A percentile compares a stretch with the other conserved stretches of the same genome.
Evolutionary conservation across 1,139 yeast genomes (phyloP).

Genomic region (Debaryomycetaceae sp.): DNA sequence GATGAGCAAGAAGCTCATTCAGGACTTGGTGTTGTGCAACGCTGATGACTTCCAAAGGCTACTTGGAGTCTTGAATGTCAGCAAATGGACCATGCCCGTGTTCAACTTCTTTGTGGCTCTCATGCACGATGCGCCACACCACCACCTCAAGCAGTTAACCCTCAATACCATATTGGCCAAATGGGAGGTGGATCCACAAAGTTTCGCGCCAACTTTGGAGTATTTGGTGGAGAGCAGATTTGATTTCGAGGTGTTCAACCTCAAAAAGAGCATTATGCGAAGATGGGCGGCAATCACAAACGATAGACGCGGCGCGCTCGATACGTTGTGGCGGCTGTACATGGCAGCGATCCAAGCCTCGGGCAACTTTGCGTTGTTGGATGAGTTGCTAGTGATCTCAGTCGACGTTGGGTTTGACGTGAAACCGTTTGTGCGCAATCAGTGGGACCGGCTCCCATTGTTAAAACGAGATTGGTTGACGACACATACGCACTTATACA

Average conservation of each 20-base stretch:
- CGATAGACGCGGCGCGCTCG: conserved; percentile 14
- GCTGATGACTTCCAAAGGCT: conserved; percentile 23
- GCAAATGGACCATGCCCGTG: conserved; percentile 26
- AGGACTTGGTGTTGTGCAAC: conserved; percentile 26
- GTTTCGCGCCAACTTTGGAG: no score
- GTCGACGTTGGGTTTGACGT: conserved; percentile 14
- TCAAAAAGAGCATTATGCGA: conserved; percentile 16
- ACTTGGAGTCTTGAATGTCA: conserved; percentile 18
- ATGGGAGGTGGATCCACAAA: conserved; percentile 16
- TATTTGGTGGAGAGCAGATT: conserved; percentile 20
- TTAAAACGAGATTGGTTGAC: conserved; percentile 10
- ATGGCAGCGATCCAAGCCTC: conserved; percentile 12
- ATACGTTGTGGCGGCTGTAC: conserved; percentile 17
- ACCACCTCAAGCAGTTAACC: conserved; percentile 21
- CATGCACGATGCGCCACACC: conserved; percentile 33
- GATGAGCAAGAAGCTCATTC: conserved; percentile 31
- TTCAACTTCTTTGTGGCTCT: conserved; percentile 29
- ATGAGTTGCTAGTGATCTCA: conserved; percentile 16
- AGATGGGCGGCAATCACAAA: conserved; percentile 13
- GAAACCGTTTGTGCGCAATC: conserved; percentile 11
- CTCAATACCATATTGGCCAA: conserved; percentile 15
- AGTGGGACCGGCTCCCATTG: conserved; percentile 13
- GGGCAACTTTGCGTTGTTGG: conserved; percentile 14
- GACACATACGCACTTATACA: conserved; percentile 5
- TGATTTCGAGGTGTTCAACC: conserved; percentile 18